Conservation (phyloP, 139 green algal genomes). For the Volvox africanus region DNA sequence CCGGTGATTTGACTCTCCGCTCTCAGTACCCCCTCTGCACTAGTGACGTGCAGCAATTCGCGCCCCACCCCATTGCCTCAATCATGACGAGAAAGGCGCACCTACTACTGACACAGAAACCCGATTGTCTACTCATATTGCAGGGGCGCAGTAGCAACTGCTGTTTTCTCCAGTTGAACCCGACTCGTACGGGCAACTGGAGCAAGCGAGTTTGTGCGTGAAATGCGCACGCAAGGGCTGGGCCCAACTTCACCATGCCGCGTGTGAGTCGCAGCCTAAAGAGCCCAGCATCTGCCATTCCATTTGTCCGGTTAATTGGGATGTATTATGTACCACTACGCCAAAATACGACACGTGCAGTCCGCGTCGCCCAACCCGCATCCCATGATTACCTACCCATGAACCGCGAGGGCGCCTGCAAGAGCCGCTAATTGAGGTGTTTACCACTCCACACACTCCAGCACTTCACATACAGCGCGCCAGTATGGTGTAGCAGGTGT, state of each 20-base stretch:
- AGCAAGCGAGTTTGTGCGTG: neutral
- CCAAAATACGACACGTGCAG: too few species aligned
- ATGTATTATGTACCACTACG: too few species aligned
- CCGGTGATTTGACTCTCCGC: neutral
- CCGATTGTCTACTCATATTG: neutral
- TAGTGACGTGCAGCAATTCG: neutral
- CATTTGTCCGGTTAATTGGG: too few species aligned
- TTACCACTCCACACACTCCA: too few species aligned
- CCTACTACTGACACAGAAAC: neutral
- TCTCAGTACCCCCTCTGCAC: neutral
- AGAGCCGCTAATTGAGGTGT: too few species aligned
- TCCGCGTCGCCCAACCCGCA: too few species aligned
- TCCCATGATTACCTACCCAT: too few species aligned
- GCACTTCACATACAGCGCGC: too few species aligned
- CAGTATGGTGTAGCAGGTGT: too few species aligned
- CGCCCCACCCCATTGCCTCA: neutral
- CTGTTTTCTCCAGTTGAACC: neutral
- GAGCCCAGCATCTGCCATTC: too few species aligned
- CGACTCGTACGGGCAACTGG: neutral
- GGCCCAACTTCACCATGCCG: neutral
- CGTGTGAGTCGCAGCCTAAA: too few species aligned
- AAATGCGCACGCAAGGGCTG: neutral
- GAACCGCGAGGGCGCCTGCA: too few species aligned
- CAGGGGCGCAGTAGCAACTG: neutral
- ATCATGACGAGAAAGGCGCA: neutral